Percentiles rank a stretch among this genome's conserved stretches.
phyloP scores from a whole-genome alignment of 331 rosid genomes.

The Quercus lobata region DNA sequence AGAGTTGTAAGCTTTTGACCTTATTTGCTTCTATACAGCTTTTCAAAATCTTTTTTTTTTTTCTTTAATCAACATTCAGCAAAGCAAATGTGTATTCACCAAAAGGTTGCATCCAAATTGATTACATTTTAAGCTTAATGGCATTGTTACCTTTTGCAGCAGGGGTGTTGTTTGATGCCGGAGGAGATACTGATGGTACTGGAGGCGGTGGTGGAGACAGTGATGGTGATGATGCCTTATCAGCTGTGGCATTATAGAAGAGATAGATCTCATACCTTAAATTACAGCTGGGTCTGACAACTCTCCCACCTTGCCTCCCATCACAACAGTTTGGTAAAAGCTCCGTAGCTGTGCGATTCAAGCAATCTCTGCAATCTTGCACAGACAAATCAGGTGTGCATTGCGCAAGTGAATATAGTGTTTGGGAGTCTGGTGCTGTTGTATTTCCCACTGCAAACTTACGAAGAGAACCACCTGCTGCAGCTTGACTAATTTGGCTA shows the following conservation, averaged over 20 bases:
- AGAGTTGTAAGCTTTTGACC: too few species aligned
- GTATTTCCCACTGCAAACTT: neutral
- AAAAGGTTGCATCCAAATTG: too few species aligned
- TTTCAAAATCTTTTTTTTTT: too few species aligned
- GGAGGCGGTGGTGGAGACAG: neutral
- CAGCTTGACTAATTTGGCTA: neutral
- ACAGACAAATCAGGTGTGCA: slow-evolving; percentile 23
- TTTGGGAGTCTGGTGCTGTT: neutral
- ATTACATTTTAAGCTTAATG: too few species aligned
- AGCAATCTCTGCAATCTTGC: slow-evolving; percentile 13
- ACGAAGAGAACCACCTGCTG: neutral
- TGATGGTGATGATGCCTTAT: too few species aligned
- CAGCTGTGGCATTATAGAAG: neutral
- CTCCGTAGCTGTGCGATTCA: neutral
- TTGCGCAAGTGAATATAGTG: slow-evolving; percentile 13
- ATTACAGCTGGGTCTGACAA: neutral
- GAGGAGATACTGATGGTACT: neutral
- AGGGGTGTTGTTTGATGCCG: neutral
- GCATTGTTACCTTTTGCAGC: neutral
- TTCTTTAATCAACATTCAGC: too few species aligned
- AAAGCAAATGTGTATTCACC: too few species aligned
- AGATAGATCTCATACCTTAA: neutral
- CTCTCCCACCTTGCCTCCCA: neutral
- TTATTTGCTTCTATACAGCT: too few species aligned
- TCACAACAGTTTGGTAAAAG: neutral